Evolutionary conservation across 805 yeast genomes (phyloP), one percentile per base, ranked within the genome.

Genomic region (Wickerhamiella bombiphila): DNA sequence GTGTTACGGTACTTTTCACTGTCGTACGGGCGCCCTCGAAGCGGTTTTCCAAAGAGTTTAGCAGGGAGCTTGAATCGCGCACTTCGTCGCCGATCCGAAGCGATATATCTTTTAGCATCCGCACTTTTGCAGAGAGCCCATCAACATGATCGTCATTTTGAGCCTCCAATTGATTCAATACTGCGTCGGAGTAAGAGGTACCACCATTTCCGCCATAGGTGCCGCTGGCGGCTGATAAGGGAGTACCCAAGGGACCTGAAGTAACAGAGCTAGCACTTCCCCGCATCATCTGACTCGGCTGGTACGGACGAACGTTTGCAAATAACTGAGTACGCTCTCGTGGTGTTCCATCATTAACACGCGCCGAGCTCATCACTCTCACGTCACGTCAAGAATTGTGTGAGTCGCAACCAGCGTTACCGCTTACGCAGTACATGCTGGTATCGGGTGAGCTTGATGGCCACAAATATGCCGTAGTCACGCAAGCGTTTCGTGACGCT

Each of bases 31-130:
- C 63, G 34, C 55, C 54, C 26, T 67, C 73, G 50, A 72, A 71
- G 14, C 65, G 59, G 26, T 66, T 56, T 44, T 60, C 66, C 43
- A 72, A 49, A 17, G 57, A 55, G 25, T 56, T 57, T 31, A 72
- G 49, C n/a, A 70, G 56, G 36, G 64, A 56, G 44, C 65, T 65
- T 22, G 74, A 66, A 22, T 67, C 67, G 26, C 69, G 64, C 29
- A 76, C 78, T 51, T 76, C 80, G 41, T 69, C 74, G 13, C 81
- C 81, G 69, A 76, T 76, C 45, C 59, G 66, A 33, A 66, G 34
- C 2, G 78, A 65, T 18, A 76, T 55, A 34, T 66, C 67, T 51
- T 76, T 77, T 38, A 78, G 57, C 21, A 71, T 61, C 35, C 62
- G 57, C 16, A 78, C 65, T 45, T 70, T 73, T 29, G 68, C 64